Evolutionary conservation across 306 rosid genomes (phyloP).

Genomic region (Pueraria montana): DNA sequence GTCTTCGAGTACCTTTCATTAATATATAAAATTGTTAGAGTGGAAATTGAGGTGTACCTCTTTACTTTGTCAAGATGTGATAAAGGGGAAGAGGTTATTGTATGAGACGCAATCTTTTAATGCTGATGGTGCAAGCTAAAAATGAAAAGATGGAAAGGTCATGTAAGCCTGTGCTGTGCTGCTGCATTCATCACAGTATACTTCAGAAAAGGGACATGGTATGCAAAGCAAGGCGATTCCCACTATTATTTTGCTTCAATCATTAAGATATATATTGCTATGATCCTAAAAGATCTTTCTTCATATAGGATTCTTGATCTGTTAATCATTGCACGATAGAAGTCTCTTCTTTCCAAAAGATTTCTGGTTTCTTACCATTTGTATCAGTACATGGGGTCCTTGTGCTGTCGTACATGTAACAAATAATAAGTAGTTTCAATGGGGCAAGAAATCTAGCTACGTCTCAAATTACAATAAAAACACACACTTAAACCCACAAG

Average conservation of each 20-base stretch:
- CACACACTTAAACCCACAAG: neutral
- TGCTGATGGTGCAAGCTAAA: constrained; percentile 17
- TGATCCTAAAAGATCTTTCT: constrained; percentile 14
- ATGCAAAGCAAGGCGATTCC: constrained; percentile 48
- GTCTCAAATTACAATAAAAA: neutral
- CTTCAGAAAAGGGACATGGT: constrained; percentile 22
- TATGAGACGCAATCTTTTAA: constrained; percentile 20
- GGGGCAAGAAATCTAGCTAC: neutral
- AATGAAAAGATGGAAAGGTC: constrained; percentile 14
- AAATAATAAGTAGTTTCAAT: neutral
- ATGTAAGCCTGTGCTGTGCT: neutral
- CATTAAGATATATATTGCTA: constrained; percentile 33
- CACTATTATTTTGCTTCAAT: constrained; percentile 46
- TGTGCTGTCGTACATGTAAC: neutral
- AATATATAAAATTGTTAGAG: constrained; percentile 44
- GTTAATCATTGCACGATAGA: neutral
- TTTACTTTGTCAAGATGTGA: constrained; percentile 50
- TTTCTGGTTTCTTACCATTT: constrained; percentile 28
- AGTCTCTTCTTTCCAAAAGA: constrained; percentile 9
- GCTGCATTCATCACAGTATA: constrained; percentile 15
- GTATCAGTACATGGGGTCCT: neutral
- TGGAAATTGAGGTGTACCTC: constrained; percentile 74
- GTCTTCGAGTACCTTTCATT: constrained; percentile 23
- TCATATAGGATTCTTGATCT: neutral
- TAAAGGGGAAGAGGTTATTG: neutral